phyloP scores from a whole-genome alignment of 257 asterid species.

The Scutellaria galericulata region DNA sequence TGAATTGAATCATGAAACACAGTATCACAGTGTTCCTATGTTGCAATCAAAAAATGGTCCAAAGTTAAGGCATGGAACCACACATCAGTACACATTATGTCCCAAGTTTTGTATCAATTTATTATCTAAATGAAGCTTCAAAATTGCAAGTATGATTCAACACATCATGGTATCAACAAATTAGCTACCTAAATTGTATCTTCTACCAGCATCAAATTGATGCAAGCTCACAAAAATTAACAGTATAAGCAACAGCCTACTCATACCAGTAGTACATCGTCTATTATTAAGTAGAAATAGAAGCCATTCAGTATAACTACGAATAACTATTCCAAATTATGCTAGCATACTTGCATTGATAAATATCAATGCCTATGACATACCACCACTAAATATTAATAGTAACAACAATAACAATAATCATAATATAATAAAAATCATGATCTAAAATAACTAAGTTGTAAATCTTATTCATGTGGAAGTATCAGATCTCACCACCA shows the following conservation, averaged over 20 bases:
- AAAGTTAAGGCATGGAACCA: conserved; percentile 21
- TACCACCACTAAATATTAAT: neutral
- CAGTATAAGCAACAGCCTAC: conserved; percentile 11
- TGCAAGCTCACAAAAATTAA: conserved; percentile 11
- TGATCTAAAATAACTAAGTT: conserved; percentile 21
- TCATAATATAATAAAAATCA: neutral
- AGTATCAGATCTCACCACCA: conserved; percentile 77
- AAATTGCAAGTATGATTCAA: conserved; percentile 1
- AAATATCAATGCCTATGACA: neutral
- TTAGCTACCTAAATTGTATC: conserved; percentile 16
- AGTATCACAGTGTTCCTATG: neutral
- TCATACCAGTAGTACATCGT: neutral
- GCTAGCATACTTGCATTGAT: neutral
- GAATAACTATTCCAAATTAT: conserved; percentile 1
- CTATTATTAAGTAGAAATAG: neutral
- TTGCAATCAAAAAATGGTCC: conserved; percentile 2
- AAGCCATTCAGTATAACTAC: conserved; percentile 13
- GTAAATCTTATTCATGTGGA: neutral
- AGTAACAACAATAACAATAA: conserved; percentile 5
- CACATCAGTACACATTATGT: neutral
- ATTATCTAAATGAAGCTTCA: conserved; percentile 7
- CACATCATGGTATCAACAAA: conserved; percentile 11
- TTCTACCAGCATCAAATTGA: conserved; percentile 16
- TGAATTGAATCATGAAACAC: conserved; percentile 11
- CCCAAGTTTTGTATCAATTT: neutral